Percentiles rank a stretch among this genome's conserved stretches.
These are phyloP conservation scores for Marasmius sp. DNA, from an alignment of 1,284 basidiomycete genomes.

Conservation along the genomic window DNA sequence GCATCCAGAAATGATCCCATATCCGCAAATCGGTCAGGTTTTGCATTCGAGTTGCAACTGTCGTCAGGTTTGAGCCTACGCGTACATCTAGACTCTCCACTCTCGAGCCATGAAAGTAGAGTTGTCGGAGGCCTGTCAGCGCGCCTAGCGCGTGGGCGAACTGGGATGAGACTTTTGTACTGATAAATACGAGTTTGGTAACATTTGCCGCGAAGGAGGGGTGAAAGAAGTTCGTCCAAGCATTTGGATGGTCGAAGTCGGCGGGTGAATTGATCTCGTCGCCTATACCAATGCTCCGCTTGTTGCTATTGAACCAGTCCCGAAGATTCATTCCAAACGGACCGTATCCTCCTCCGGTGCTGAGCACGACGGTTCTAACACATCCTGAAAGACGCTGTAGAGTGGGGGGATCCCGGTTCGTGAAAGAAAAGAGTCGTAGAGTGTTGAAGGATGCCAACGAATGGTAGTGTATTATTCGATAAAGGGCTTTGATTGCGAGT, in stretches of 20 bases:
- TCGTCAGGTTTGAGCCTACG: background rate
- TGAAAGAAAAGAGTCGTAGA: background rate
- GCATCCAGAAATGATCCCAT: background rate
- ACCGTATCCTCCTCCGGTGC: background rate
- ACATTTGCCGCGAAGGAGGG: background rate
- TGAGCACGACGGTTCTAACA: background rate
- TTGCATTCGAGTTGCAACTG: background rate
- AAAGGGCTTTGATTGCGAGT: background rate
- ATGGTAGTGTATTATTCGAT: background rate
- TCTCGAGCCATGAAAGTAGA: background rate
- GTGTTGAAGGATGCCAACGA: background rate
- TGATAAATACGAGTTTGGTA: background rate
- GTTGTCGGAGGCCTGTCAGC: background rate
- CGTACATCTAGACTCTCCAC: background rate
- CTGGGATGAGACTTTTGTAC: background rate
- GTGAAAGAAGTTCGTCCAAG: background rate
- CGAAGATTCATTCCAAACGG: too few relatives aligned
- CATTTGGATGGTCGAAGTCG: background rate
- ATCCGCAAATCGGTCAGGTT: background rate
- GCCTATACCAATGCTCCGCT: background rate
- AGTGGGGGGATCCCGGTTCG: background rate
- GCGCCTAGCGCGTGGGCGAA: background rate
- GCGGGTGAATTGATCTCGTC: background rate
- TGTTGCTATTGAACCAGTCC: too few relatives aligned
- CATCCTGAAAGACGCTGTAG: background rate